Evolutionary conservation across 2,329 filamentous ascomycete species (phyloP), one percentile per base, ranked within the genome.

Genomic region (Fusarium illudens): DNA sequence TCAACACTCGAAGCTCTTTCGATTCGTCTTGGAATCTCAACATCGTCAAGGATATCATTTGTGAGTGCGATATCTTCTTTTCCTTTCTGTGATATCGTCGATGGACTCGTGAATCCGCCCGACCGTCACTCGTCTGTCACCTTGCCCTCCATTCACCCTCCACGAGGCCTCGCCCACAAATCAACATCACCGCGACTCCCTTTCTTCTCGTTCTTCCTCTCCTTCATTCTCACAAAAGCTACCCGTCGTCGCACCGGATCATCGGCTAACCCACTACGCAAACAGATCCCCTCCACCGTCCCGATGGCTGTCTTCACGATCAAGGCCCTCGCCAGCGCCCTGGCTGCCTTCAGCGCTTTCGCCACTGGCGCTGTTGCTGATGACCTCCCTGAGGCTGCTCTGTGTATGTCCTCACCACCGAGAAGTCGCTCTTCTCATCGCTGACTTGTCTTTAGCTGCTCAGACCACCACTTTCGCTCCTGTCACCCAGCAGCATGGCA

Each of bases 401-500:
- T 60, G 10, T 71, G 75, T 75, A 68, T 56, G 66, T 64, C 36
- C 15, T 57, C 22, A 56, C 44, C 34, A n/a, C 32, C 10, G 1
- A 46, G 6, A 6, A 25, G 4, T 3, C 20, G 8, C 44, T 19
- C 2, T 2, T 37, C 9, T 27, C 3, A 20, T 19, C 42, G 32
- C 60, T 70, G 57, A 56, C 68, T 11, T 44, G 8, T 49, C 19
- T 32, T 11, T 10, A 80, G 79, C 78, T 50, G 70, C 75, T 32
- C 57, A 66, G 33, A 65, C 69, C 33, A 67, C 68, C 32, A 77
- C 75, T 22, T 73, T 76, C 58, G 73, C 73, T 9, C 67, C 70
- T 27, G 68, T 72, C 48, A 73, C 78, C 27, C 72, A 78, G 61
- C 71, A 77, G 53, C 52, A 77, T 46, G 79, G 77, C 17, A 71